phyloP scores from a whole-genome alignment of 495 filamentous ascomycete genomes.

The Penicillium malachiteum region DNA sequence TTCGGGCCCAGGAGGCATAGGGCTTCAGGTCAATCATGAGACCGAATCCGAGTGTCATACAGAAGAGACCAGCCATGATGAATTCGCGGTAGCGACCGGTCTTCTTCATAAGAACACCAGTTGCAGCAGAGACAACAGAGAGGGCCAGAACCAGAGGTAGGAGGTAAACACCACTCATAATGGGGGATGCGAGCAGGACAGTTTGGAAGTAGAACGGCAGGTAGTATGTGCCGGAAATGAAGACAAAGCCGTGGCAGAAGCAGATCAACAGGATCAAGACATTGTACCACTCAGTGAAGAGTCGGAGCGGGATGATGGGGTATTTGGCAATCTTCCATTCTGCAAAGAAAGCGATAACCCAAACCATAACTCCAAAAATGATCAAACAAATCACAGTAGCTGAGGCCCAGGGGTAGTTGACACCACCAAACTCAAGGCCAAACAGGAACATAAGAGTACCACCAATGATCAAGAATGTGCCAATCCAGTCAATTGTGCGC shows the following conservation, averaged over 20 bases:
- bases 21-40: constrained; percentile 49
- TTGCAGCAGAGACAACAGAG: constrained; percentile 60
- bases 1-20: constrained; percentile 49
- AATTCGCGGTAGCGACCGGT: constrained; percentile 54
- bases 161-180: constrained; percentile 76
- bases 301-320: constrained; percentile 71
- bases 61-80: constrained; percentile 48
- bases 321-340: constrained; percentile 73
- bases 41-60: constrained; percentile 56
- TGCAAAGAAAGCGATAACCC: constrained; percentile 60
- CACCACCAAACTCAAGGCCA: constrained; percentile 75
- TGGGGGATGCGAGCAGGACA: constrained; percentile 68
- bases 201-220: constrained; percentile 79
- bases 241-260: constrained; percentile 69
- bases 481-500: constrained; percentile 74
- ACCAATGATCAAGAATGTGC: constrained; percentile 67
- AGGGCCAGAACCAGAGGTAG: constrained; percentile 72
- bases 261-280: constrained; percentile 55
- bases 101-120: constrained; percentile 72
- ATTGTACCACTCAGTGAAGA: constrained; percentile 63
- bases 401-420: constrained; percentile 73
- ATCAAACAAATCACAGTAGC: constrained; percentile 75
- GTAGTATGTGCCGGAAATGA: constrained; percentile 73
- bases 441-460: constrained; percentile 81
- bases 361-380: constrained; percentile 67